Conservation (phyloP, 768 basidiomycete species). For the Dentipellis sp. region DNA sequence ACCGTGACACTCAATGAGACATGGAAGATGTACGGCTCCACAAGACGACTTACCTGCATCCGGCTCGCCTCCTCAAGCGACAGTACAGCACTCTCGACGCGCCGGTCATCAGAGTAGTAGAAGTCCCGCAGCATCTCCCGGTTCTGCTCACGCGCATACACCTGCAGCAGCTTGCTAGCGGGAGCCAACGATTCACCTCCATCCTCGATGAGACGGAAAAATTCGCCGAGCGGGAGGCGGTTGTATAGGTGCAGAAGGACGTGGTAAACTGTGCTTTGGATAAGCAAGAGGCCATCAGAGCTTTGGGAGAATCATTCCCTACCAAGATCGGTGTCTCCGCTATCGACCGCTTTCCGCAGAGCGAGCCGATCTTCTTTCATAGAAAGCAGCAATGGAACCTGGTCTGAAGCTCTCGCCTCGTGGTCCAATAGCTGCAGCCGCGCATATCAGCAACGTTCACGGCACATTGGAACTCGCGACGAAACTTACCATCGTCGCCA, state of each 20-base stretch:
- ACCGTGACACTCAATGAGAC: not conserved
- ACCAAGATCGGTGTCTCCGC: conserved; percentile 95
- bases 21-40: not conserved
- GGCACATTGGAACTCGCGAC: not conserved
- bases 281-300: not conserved
- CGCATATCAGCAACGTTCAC: not conserved
- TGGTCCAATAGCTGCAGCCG: conserved; percentile 71
- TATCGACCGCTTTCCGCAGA: conserved; percentile 82
- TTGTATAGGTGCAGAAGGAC: conserved; percentile 85
- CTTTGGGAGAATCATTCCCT: conserved; percentile 10
- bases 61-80: conserved; percentile 73
- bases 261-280: conserved; percentile 63
- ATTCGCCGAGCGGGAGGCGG: conserved; percentile 75
- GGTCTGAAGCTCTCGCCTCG: conserved; percentile 81
- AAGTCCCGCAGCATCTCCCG: conserved; percentile 90
- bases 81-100: conserved; percentile 88
- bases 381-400: conserved; percentile 82
- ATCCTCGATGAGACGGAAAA: conserved; percentile 92
- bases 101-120: conserved; percentile 94
- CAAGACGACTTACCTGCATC: conserved; percentile 40
- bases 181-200: conserved; percentile 65
- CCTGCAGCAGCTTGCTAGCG: conserved; percentile 77
- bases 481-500: conserved; percentile 70
- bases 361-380: conserved; percentile 95
- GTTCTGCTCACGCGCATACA: conserved; percentile 86